These are phyloP conservation scores for Aspergillus clavatus DNA, from an alignment of 2,329 filamentous ascomycete species.

Conservation along the genomic window DNA sequence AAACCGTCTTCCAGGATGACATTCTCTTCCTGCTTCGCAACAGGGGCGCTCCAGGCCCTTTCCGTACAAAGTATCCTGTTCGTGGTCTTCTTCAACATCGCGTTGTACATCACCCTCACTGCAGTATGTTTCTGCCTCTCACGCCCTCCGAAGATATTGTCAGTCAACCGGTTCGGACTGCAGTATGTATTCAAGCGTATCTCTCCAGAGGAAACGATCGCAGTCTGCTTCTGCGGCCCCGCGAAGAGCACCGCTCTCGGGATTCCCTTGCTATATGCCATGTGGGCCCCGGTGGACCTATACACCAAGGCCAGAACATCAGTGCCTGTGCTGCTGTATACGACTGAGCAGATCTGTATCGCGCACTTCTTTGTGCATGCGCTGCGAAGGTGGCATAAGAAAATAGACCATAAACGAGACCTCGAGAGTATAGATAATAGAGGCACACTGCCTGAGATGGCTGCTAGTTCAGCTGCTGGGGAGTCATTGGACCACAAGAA, in stretches of 20 bases:
- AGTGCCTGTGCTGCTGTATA: conserved; percentile 37
- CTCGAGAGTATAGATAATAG: conserved; percentile 4
- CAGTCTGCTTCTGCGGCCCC: conserved; percentile 68
- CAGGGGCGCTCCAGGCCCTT: conserved; percentile 55
- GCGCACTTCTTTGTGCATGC: conserved; percentile 38
- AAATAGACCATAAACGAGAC: conserved; percentile 17
- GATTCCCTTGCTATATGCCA: conserved; percentile 63
- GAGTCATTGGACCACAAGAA: conserved; percentile 3
- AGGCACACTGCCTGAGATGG: neutral
- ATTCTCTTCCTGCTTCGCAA: conserved; percentile 52
- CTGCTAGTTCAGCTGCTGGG: conserved; percentile 4
- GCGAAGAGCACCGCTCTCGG: conserved; percentile 69
- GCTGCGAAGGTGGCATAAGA: conserved; percentile 29
- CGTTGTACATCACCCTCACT: conserved; percentile 60
- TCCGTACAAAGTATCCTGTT: conserved; percentile 60
- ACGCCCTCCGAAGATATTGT: conserved; percentile 30
- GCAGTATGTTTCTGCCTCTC: conserved; percentile 51
- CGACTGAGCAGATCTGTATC: conserved; percentile 37
- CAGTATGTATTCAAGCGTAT: conserved; percentile 34
- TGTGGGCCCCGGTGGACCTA: conserved; percentile 46
- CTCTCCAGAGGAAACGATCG: conserved; percentile 58
- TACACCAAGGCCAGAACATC: conserved; percentile 35
- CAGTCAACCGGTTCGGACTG: conserved; percentile 12
- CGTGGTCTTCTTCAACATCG: conserved; percentile 63
- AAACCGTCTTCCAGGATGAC: conserved; percentile 40